These are phyloP conservation scores for Rhizoclosmatium sp. DNA, from an alignment of 192 early-diverging fungal species.

Conservation along the genomic window DNA sequence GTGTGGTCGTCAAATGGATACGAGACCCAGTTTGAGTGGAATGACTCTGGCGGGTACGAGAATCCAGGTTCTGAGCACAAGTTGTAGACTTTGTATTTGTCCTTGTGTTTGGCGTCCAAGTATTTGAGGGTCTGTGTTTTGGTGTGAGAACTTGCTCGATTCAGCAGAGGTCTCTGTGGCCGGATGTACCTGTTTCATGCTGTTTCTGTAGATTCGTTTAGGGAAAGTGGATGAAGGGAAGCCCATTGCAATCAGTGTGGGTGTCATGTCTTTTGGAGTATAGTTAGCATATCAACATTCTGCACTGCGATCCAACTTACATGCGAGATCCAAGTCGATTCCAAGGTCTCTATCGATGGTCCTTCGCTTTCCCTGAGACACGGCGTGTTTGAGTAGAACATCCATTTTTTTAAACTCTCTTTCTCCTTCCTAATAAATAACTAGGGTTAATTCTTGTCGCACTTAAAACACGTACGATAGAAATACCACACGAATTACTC, in stretches of 20 bases:
- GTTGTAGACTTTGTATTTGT: conserved; percentile 70
- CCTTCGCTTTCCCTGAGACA: conserved; percentile 11
- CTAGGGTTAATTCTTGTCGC: too few relatives aligned
- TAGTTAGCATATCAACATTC: background rate
- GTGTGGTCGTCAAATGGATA: conserved; percentile 67
- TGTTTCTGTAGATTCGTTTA: conserved; percentile 65
- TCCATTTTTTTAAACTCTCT: too few relatives aligned
- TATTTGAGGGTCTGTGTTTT: conserved; percentile 47
- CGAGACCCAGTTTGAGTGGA: conserved; percentile 53
- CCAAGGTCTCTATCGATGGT: background rate
- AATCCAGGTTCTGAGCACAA: conserved; percentile 61
- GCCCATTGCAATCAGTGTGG: conserved; percentile 63
- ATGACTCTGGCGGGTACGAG: conserved; percentile 53
- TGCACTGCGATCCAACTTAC: background rate
- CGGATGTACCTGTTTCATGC: conserved; percentile 51
- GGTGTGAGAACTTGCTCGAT: background rate
- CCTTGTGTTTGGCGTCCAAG: conserved; percentile 55
- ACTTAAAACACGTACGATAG: too few relatives aligned
- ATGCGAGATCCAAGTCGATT: conserved; percentile 1
- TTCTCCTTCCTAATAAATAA: too few relatives aligned
- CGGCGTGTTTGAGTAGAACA: background rate
- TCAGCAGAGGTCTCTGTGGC: background rate
- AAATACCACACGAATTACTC: too few relatives aligned
- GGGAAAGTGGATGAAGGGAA: conserved; percentile 59
- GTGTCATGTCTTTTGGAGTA: conserved; percentile 53